phyloP scores from a whole-genome alignment of 169 alveolate species.

The Ichthyophthirius multifiliis region DNA sequence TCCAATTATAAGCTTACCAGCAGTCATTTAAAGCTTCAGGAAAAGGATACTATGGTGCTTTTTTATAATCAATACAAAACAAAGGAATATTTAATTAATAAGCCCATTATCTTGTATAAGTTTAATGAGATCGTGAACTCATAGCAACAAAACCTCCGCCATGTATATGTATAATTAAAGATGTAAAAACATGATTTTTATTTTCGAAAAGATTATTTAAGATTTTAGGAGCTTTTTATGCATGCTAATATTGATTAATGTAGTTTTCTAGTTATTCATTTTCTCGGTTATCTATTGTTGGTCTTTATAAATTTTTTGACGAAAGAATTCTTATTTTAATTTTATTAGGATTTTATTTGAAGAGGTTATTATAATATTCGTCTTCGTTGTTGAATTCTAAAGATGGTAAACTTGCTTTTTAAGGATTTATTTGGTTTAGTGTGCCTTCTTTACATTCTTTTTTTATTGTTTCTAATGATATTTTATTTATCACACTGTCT shows the following conservation, averaged over 20 bases:
- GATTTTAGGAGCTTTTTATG: neutral
- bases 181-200: neutral
- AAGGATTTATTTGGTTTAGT: neutral
- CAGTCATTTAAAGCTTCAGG: constrained; percentile 84
- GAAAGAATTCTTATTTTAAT: neutral
- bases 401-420: neutral
- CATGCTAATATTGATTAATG: no score
- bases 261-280: no score
- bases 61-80: constrained; percentile 80
- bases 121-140: constrained; percentile 78
- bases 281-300: neutral
- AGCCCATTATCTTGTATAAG: constrained; percentile 82
- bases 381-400: neutral
- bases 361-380: neutral
- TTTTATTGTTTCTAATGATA: constrained; percentile 7
- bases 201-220: neutral
- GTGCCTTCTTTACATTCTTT: constrained; percentile 14
- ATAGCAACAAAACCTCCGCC: constrained; percentile 90
- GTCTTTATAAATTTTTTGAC: neutral
- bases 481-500: neutral
- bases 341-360: neutral
- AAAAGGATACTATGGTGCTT: constrained; percentile 82
- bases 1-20: constrained; percentile 87
- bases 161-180: neutral
- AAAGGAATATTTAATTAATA: constrained; percentile 69